Base-by-base conservation (phyloP, 2,329 filamentous ascomycete species). In the Pseudocercospora musae region DNA sequence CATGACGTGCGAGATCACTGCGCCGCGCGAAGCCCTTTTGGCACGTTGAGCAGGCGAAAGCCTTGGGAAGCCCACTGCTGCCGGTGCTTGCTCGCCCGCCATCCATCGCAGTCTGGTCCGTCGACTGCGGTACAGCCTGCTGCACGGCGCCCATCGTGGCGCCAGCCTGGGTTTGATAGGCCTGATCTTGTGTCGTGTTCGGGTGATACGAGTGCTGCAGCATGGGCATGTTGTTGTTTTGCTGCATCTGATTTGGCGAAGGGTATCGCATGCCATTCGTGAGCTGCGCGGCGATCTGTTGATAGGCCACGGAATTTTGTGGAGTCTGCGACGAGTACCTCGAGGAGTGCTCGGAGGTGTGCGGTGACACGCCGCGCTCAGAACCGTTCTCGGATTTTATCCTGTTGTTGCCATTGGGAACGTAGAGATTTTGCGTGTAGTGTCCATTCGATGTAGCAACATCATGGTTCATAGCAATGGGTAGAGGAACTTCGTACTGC, bases 1-100 rank as follows among this genome's bases (percentile, higher is more conserved):
- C 94, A 79, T 99, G 95, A 72, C 95, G 87, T 66, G 93, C 92
- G 57, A 98, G 86, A 79, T 99, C 95, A 78, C 94, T 98, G 68
- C 95, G 85, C 72, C 95, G 84, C 57, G 95, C 95, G 75, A 99
- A 99, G 23, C 89, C 90, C 78, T 98, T 98, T 62, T 85, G 85
- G 76, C 95, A 99, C 3, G 90, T 94, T 67, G 87, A 90, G 79
- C 95, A 99, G 21, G 92, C 89, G 73, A 95, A 97, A 1, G 91
- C 88, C 78, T 97, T 90, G 10, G 85, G 83, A 29, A 84, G 81
- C 69, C 82, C 74, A 76, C 80, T 73, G 70, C 78, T 80, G 65
- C 68, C 79, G 78, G 57, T 77, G 73, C 69, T 77, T 37, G 68
- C 68, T 37, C 73, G 66, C 37, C 69, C 68, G 33, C 75, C 71